A percentile compares a stretch with the other conserved stretches of the same genome.
Conservation (phyloP, 495 filamentous ascomycete species). For the Clohesyomyces aquaticus region DNA sequence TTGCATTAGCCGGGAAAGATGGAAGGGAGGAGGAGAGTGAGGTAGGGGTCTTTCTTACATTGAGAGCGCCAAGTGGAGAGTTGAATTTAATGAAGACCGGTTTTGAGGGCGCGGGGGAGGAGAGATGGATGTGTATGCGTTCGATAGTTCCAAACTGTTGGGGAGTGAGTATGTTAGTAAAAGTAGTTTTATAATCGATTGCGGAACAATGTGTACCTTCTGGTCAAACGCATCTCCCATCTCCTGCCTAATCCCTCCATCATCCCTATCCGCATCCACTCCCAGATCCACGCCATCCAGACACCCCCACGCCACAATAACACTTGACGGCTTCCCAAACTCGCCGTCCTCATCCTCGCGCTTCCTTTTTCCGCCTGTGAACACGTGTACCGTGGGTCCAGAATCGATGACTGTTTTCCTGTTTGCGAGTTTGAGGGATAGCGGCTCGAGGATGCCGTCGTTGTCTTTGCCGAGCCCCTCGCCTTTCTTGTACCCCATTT, state of each 20-base stretch:
- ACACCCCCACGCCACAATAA: conserved; percentile 80
- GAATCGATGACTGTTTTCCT: not conserved
- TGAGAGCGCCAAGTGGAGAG: conserved; percentile 73
- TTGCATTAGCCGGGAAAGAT: no score
- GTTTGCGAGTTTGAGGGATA: not conserved
- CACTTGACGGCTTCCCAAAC: conserved; percentile 76
- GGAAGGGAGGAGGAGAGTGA: no score
- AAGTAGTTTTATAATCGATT: no score
- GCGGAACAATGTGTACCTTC: conserved; percentile 50
- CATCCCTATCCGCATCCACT: conserved; percentile 64
- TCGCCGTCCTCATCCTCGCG: conserved; percentile 56
- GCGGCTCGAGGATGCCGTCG: not conserved
- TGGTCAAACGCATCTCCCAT: conserved; percentile 90
- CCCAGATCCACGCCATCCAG: conserved; percentile 76
- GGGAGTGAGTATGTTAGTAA: conserved; percentile 26
- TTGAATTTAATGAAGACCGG: conserved; percentile 93
- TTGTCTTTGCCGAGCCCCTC: not conserved
- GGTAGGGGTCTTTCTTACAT: no score
- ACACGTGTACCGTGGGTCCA: conserved; percentile 1
- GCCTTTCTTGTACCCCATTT: conserved; percentile 70
- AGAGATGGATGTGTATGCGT: conserved; percentile 71
- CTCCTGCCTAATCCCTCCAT: conserved; percentile 77
- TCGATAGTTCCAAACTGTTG: conserved; percentile 77
- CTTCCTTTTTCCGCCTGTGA: conserved; percentile 33
- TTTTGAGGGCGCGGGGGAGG: conserved; percentile 47